Conservation (phyloP, 768 basidiomycete genomes). For the Agrocybe pediades region DNA sequence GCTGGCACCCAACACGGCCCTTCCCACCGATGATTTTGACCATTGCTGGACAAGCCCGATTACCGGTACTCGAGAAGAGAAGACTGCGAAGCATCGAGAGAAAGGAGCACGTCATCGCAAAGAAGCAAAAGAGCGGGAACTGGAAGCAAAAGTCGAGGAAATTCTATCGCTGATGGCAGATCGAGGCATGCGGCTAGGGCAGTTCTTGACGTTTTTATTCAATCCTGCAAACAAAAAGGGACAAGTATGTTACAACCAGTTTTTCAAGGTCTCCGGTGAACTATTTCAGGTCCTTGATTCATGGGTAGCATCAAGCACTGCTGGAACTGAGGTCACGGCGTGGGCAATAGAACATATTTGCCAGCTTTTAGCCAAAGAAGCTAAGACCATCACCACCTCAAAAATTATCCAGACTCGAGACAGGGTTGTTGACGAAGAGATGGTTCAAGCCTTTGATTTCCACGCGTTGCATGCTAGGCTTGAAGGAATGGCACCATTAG, state of each 20-base stretch:
- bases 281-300: constrained; percentile 22
- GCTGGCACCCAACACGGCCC: too few relatives aligned
- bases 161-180: too few relatives aligned
- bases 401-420: constrained; percentile 17
- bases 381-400: constrained; percentile 14
- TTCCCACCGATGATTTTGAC: too few relatives aligned
- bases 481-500: constrained; percentile 4
- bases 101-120: too few relatives aligned
- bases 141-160: too few relatives aligned
- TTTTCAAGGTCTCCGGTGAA: constrained; percentile 20
- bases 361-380: constrained; percentile 15
- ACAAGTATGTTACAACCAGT: constrained; percentile 19
- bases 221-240: constrained; percentile 23
- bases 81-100: too few relatives aligned
- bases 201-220: constrained; percentile 25
- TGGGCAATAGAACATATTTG: constrained; percentile 27
- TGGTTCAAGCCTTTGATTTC: constrained; percentile 16
- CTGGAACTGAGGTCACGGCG: constrained; percentile 14
- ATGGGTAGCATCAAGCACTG: constrained; percentile 25
- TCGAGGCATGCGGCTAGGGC: constrained; percentile 12
- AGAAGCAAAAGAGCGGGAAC: too few relatives aligned
- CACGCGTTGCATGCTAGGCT: not conserved
- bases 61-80: too few relatives aligned
- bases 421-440: constrained; percentile 3
- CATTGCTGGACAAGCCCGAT: too few relatives aligned